Base-by-base conservation (phyloP, 2,329 filamentous ascomycete genomes). In the Elsinoe ampelina region DNA sequence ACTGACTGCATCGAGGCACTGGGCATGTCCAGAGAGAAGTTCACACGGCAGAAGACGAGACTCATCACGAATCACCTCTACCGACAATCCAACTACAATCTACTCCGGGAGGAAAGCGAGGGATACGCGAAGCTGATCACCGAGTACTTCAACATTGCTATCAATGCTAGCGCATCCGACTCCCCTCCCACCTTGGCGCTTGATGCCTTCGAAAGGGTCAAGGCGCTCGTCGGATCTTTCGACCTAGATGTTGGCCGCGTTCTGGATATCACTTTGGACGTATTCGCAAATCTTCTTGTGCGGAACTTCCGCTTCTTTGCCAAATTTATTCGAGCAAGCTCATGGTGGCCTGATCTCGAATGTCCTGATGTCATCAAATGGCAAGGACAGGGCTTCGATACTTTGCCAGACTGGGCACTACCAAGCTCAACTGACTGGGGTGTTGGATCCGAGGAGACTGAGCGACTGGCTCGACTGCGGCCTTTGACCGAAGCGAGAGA, bases 41-140 rank as follows among this genome's bases (percentile, higher is more conserved):
- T 97, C 69, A 77, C 81, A 58, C 85, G 85, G 62, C 83, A 93
- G 67, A 86, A 86, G 13, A 90, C 95, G 62, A 85, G 92, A 57
- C 90, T 95, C 66, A 87, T 91, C 50, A 98, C 93, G 6, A 95
- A 96, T 64, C 78, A 93, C 3, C 80, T 98, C 0, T 98, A 98
- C 70, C 86, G 91, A 59, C 93, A 97, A 71, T 89, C 92, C 12
- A 97, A 95, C 70, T 97, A 95, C 76, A 98, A 98, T 66, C 75
- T 98, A 6, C 76, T 98, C 17, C 85, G 93, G 43, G 93, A 98
- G 73, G 93, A 98, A 71, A 89, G 89, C 0, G 93, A 98, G 72
- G 93, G 95, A 39, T 98, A 95, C 68, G 91, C 93, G 0, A 98
- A 98, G 70, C 81, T 98, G 47, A 84, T 95, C 59, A 96, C 92